Evolutionary conservation across 768 basidiomycete genomes (phyloP).

Genomic region (Leucosporidium scottii): DNA sequence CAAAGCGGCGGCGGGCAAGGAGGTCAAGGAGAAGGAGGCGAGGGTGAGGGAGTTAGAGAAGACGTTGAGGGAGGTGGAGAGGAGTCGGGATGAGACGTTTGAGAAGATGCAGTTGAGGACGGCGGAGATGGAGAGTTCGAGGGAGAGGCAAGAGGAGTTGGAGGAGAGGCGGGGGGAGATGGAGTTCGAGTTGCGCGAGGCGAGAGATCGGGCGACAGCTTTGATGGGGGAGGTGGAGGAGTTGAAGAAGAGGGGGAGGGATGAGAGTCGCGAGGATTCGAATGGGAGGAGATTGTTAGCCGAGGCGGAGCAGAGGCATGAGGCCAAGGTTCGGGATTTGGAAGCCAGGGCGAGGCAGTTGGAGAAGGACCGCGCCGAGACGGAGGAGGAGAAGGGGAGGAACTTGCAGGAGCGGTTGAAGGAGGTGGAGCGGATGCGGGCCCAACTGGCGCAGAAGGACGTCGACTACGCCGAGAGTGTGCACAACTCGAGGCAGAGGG

Average conservation of each 20-base stretch:
- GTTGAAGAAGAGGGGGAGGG: neutral
- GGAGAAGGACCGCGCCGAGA: conserved; percentile 78
- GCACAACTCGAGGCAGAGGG: conserved; percentile 59
- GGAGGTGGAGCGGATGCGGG: conserved; percentile 37
- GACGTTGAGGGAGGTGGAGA: neutral
- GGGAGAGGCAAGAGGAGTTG: neutral
- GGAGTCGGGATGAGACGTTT: neutral
- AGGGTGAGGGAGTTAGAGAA: neutral
- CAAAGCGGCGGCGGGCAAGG: conserved; percentile 68
- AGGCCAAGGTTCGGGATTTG: conserved; percentile 56
- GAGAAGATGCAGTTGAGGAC: neutral
- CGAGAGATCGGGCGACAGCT: neutral
- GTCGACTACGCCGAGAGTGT: conserved; percentile 49
- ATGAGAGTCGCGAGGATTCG: neutral
- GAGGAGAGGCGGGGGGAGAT: neutral
- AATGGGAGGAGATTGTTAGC: neutral
- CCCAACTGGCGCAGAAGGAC: conserved; percentile 32
- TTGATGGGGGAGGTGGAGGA: neutral
- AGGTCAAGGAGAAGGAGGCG: conserved; percentile 48
- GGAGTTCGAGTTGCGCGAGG: neutral
- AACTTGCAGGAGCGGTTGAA: conserved; percentile 50
- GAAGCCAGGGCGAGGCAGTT: conserved; percentile 55
- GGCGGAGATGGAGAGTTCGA: neutral
- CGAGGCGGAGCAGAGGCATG: conserved; percentile 50
- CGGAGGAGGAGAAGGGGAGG: conserved; percentile 80